Evolutionary conservation across 2,329 filamentous ascomycete genomes (phyloP).

Genomic region (Calonectria ilicicola): DNA sequence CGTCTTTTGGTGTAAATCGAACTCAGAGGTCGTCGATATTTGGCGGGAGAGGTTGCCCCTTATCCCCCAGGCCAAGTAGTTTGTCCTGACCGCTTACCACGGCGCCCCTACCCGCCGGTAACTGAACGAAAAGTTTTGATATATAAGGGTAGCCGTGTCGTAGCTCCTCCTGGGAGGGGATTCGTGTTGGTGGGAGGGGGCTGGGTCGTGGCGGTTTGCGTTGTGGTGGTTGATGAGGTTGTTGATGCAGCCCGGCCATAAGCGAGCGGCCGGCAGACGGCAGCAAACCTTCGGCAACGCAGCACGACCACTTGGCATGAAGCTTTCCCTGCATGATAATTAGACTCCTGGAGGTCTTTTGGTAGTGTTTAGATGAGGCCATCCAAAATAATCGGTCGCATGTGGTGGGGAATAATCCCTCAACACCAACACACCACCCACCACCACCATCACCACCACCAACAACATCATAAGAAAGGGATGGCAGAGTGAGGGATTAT

Average conservation of each 20-base stretch:
- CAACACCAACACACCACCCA: constrained; percentile 20
- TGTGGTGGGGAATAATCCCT: neutral
- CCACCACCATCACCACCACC: neutral
- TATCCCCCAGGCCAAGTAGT: constrained; percentile 34
- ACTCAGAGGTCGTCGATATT: constrained; percentile 17
- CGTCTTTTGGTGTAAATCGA: constrained; percentile 25
- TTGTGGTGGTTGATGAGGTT: constrained; percentile 6
- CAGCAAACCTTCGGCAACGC: constrained; percentile 1
- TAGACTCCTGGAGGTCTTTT: constrained; percentile 12
- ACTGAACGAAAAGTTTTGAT: neutral
- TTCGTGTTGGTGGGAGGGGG: neutral
- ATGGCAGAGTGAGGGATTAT: neutral
- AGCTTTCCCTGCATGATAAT: constrained; percentile 11
- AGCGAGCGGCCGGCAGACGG: neutral
- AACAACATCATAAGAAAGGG: neutral
- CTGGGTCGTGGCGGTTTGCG: neutral
- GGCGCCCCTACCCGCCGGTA: constrained; percentile 39
- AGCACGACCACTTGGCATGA: constrained; percentile 11
- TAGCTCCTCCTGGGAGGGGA: neutral
- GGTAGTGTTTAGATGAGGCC: constrained; percentile 26
- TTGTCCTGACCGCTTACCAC: constrained; percentile 45
- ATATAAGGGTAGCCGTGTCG: constrained; percentile 24
- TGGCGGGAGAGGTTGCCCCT: neutral
- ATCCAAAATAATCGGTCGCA: neutral
- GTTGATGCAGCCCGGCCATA: constrained; percentile 10